Base-by-base conservation (phyloP, 495 filamentous ascomycete species). In the Lophiotrema nucula region DNA sequence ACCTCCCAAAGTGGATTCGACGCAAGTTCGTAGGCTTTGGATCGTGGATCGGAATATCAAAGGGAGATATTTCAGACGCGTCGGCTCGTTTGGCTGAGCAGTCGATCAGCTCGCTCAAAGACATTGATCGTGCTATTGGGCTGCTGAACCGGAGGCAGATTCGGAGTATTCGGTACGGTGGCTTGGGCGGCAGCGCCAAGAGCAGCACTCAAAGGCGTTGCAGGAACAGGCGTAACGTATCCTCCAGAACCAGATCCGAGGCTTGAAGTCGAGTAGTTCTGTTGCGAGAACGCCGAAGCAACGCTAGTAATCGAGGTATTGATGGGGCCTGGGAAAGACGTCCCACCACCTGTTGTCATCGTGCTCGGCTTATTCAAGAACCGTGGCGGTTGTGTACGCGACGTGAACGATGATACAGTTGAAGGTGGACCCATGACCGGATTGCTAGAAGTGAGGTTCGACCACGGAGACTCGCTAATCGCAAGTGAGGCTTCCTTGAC, bases 161-260 rank as follows among this genome's bases (percentile, higher is more conserved):
- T 83, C 22, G 88, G 88, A 0, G 87, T 90, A 8, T 84, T 87
- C 4, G 90, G 89, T 18, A 96, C 84, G 0, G 91, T 96, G 1
- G 91, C 90, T 69, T 93, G 89, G 15, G 89, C 89, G 33, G 91
- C 91, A 6, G 90, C 88, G 3, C 90, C 90, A 3, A 96, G 79
- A 13, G 90, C 90, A 15, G 90, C 90, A 64, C 88, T 92, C 54
- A 92, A 77, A 5, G 90, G 90, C 3, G 84, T 88, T 3, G 84
- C 77, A 27, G 82, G 83, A 10, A 85, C 37, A 68, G 79, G 49
- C 65, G 75, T 48, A 69, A 77, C 56, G 72, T 63, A 68, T 62
- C 67, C 58, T n/a, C 50, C 60, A 64, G 56, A 56, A 45, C 62
- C 57, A 27, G 54, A 58, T 25, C 53, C 60, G 35, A 73, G 69